Conservation (phyloP, 2,329 filamentous ascomycete genomes). For the Colletotrichum tofieldiae region DNA sequence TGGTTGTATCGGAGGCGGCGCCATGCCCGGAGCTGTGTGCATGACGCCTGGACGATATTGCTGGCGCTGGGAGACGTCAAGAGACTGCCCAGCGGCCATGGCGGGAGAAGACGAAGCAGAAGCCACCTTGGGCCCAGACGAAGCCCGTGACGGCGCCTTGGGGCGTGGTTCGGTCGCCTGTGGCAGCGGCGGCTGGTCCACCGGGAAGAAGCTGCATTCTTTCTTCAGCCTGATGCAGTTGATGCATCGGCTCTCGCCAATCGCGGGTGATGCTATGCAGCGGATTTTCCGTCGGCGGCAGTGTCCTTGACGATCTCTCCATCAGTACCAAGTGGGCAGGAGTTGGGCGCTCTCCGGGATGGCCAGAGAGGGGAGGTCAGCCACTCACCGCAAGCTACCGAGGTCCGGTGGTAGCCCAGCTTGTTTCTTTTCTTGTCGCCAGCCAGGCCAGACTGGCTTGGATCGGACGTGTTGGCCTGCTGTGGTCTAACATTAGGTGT, state of each 20-base stretch:
- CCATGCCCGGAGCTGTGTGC: conserved; percentile 63
- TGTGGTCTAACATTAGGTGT: conserved; percentile 64
- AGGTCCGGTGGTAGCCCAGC: conserved; percentile 94
- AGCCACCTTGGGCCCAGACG: conserved; percentile 56
- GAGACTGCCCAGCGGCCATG: conserved; percentile 58
- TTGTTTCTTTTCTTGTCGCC: conserved; percentile 83
- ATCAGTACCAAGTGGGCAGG: conserved; percentile 24
- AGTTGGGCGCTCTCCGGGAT: not conserved
- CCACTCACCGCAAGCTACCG: conserved; percentile 92
- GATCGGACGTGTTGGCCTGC: conserved; percentile 55
- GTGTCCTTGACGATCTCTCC: conserved; percentile 74
- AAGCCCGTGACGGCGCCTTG: conserved; percentile 58
- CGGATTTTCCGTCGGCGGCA: conserved; percentile 95
- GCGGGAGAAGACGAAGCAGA: conserved; percentile 67
- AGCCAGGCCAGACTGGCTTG: conserved; percentile 53
- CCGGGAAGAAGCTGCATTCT: conserved; percentile 92
- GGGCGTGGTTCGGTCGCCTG: conserved; percentile 58
- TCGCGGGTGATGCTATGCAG: conserved; percentile 83
- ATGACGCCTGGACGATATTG: conserved; percentile 62
- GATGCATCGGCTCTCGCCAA: conserved; percentile 83
- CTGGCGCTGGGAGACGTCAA: conserved; percentile 58
- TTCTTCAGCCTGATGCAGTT: conserved; percentile 97
- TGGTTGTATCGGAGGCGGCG: conserved; percentile 59
- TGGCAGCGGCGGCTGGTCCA: conserved; percentile 79
- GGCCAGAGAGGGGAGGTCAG: conserved; percentile 23